Evolutionary conservation across 2,329 filamentous ascomycete species (phyloP), one percentile per base, ranked within the genome.

Genomic region (Apiospora rasikravindrae): DNA sequence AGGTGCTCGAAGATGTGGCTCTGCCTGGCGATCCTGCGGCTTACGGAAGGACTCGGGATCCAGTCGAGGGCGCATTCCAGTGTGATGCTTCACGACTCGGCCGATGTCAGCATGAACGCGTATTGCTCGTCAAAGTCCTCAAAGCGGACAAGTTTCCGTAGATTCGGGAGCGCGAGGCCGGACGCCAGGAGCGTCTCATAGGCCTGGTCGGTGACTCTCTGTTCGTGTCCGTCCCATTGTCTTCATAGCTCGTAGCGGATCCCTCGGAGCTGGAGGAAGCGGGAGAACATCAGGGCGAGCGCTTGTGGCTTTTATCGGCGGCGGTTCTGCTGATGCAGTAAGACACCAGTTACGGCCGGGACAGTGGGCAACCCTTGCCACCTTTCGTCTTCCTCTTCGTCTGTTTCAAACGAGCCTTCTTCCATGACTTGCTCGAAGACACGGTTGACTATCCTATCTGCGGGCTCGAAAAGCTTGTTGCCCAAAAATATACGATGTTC

Each of bases 191-290:
- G 24, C 49, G 24, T 4, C 6, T 53, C 49, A 10, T 53, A 53
- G 19, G 8, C 49, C n/a, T 26, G 4, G 49, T 53, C 49, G 10
- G 49, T 26, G 0, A 53, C n/a, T 10, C 6, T 26, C 24, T 53
- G 49, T 53, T 26, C n/a, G 10, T 26, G 1, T 53, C 24, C 5
- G 49, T 73, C 68, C 77, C 77, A 80, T 75, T 78, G 76, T 75
- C 77, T 80, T 79, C 77, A 80, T 61, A 77, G 78, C 72, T 81
- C 78, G 75, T 80, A 81, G 70, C 80, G 74, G 61, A 82, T 29
- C 74, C 79, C 78, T 71, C 78, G 73, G 69, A 81, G 76, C 71
- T 74, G 76, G 67, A 78, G 79, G 69, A 81, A 76, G 73, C 76
- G 75, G 72, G 75, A 69, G 75, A 81, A 73, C 76, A 81, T 77